Evolutionary conservation across 2,329 filamentous ascomycete genomes (phyloP).

Genomic region (Trichophyton schoenleinii): DNA sequence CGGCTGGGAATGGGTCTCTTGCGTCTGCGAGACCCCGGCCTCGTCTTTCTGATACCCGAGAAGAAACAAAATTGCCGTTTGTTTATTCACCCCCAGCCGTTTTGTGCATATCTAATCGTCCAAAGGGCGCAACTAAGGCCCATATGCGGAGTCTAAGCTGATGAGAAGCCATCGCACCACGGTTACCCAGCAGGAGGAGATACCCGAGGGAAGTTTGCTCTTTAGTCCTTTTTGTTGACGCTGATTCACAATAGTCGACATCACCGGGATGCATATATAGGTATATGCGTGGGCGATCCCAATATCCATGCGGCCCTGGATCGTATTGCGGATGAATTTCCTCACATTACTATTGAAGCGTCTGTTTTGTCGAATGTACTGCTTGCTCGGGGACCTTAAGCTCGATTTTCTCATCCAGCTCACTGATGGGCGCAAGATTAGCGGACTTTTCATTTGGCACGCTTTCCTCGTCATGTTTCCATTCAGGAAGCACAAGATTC

Average conservation of each 20-base stretch:
- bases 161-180: neutral
- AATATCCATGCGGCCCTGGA: neutral
- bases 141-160: neutral
- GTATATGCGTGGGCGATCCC: neutral
- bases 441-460: neutral
- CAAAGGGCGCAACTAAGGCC: neutral
- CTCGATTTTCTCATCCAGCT: neutral
- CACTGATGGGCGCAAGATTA: neutral
- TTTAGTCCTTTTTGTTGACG: neutral
- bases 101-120: neutral
- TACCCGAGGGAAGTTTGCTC: neutral
- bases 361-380: neutral
- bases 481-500: neutral
- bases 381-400: neutral
- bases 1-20: neutral
- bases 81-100: neutral
- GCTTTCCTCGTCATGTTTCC: neutral
- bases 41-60: neutral
- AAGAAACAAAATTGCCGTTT: neutral
- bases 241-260: neutral
- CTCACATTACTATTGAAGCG: neutral
- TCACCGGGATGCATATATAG: neutral
- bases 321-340: neutral
- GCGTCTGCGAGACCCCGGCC: neutral
- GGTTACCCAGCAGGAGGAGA: neutral